Percentiles rank a stretch among this genome's conserved stretches.
Evolutionary conservation across 2,329 filamentous ascomycete species (phyloP).

Genomic region (Fusarium sulawesiense): DNA sequence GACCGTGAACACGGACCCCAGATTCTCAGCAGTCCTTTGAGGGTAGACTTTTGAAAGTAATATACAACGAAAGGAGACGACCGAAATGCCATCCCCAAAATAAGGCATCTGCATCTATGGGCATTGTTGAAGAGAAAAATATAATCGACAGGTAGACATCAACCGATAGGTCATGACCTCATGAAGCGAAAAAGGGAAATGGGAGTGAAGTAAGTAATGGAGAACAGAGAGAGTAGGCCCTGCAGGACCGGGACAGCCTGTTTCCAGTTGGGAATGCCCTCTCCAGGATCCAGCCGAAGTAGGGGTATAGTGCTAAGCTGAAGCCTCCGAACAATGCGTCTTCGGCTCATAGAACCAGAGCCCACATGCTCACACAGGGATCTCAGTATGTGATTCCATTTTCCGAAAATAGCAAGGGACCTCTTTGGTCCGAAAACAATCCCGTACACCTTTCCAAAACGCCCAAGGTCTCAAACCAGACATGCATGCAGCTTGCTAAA

Average conservation of each 20-base stretch:
- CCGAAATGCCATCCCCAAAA: constrained; percentile 21
- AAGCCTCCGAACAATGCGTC: constrained; percentile 18
- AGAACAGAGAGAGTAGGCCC: constrained; percentile 20
- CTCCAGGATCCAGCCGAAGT: constrained; percentile 40
- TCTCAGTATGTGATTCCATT: constrained; percentile 29
- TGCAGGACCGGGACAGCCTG: constrained; percentile 9
- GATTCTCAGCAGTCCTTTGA: constrained; percentile 43
- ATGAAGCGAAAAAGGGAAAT: constrained; percentile 45
- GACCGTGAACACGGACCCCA: neutral
- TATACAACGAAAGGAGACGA: constrained; percentile 47
- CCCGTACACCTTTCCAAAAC: constrained; percentile 52
- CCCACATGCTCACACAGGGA: constrained; percentile 24
- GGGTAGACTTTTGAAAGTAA: constrained; percentile 47
- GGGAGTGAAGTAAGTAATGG: constrained; percentile 25
- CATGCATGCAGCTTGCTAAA: constrained; percentile 48
- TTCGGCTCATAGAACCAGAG: constrained; percentile 11
- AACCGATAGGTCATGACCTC: constrained; percentile 51
- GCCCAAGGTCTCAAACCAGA: constrained; percentile 48
- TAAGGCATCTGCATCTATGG: constrained; percentile 32
- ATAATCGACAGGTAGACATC: constrained; percentile 51
- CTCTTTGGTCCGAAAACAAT: constrained; percentile 35
- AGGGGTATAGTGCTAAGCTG: constrained; percentile 32
- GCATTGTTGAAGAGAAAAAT: constrained; percentile 17
- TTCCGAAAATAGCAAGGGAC: constrained; percentile 36
- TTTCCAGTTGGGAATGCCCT: constrained; percentile 21